Evolutionary conservation across 1,284 basidiomycete genomes (phyloP).

Genomic region (Trichosporon asahii): DNA sequence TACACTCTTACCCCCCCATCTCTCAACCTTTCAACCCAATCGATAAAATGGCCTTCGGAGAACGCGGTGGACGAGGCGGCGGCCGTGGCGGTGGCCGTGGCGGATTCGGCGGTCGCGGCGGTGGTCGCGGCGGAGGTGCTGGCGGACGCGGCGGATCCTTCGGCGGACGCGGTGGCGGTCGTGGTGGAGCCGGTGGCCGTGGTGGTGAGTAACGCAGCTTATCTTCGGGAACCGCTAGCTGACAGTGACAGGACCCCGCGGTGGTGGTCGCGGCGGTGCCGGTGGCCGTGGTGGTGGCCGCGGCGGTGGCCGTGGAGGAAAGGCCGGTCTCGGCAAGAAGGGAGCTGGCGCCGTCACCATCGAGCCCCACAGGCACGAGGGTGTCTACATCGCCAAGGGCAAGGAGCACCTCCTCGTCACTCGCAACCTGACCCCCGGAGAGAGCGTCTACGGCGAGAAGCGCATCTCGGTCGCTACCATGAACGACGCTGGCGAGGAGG

Average conservation of each 20-base stretch:
- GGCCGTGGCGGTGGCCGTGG: conserved; percentile 52
- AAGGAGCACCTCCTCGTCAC: conserved; percentile 98
- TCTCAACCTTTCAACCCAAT: conserved; percentile 10
- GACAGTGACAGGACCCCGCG: conserved; percentile 9
- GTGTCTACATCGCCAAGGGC: conserved; percentile 84
- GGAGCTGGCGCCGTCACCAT: conserved; percentile 84
- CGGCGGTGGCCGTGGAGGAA: conserved; percentile 54
- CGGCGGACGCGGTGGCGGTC: conserved; percentile 34
- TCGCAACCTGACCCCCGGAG: conserved; percentile 94
- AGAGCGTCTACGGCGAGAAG: conserved; percentile 98
- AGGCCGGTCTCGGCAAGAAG: conserved; percentile 59
- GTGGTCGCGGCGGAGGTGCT: conserved; percentile 41
- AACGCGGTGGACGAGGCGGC: conserved; percentile 53
- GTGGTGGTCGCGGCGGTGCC: conserved; percentile 36
- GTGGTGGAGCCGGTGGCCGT: conserved; percentile 35
- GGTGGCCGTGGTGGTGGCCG: conserved; percentile 54
- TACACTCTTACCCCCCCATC: background rate
- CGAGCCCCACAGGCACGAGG: conserved; percentile 92
- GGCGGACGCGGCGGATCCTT: conserved; percentile 34
- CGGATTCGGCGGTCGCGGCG: conserved; percentile 47
- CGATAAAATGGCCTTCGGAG: conserved; percentile 52
- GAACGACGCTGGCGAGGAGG: conserved; percentile 60
- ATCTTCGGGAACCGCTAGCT: conserved; percentile 50
- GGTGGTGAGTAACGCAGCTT: conserved; percentile 29
- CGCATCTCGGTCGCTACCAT: conserved; percentile 77